Base-by-base conservation (phyloP, 768 basidiomycete genomes). In the Russula emetica region DNA sequence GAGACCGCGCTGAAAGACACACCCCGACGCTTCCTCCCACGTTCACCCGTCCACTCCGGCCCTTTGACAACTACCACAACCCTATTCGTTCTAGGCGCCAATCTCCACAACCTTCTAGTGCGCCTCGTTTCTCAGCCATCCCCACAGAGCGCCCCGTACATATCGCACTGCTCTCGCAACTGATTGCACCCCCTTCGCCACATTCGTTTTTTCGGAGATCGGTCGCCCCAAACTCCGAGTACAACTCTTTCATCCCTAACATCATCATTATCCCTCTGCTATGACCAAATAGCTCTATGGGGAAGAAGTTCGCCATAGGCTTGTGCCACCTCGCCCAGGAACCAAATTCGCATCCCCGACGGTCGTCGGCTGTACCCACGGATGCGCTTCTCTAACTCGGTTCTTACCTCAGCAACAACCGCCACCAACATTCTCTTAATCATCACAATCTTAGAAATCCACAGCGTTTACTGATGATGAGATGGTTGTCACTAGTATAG, bases 141-240 rank as follows among this genome's bases (percentile, higher is more conserved):
- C n/a, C 45, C 55, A 45, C 63, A 56, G 16, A 55, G 59, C 54
- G 54, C 59, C 64, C 64, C 64, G 64, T 52, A 36, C 60, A 65
- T 10, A 47, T 65, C 64, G 64, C 64, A 57, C 60, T 36, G 5
- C 38, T 18, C 14, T 18, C 38, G 6, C 34, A n/a, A 6, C 63
- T 22, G 49, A 40, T n/a, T 50, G n/a, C 50, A 51, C 22, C 36
- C n/a, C 22, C 34, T 61, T 51, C 9, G 30, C 54, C 49, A 24
- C 59, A n/a, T 45, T 51, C 58, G 53, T 6, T 22, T n/a, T n/a
- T 22, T 47, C 45, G 59, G 13, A 24, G 14, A 38, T 38, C 58
- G 30, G 40, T 44, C 38, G 58, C 63, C 47, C 59, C 63, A 56
- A 64, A 64, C 58, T 61, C 64, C 64, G 64, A 65, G 38, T 22